Base-by-base conservation (phyloP, 2,329 filamentous ascomycete genomes). In the Cladosporium oxysporum region DNA sequence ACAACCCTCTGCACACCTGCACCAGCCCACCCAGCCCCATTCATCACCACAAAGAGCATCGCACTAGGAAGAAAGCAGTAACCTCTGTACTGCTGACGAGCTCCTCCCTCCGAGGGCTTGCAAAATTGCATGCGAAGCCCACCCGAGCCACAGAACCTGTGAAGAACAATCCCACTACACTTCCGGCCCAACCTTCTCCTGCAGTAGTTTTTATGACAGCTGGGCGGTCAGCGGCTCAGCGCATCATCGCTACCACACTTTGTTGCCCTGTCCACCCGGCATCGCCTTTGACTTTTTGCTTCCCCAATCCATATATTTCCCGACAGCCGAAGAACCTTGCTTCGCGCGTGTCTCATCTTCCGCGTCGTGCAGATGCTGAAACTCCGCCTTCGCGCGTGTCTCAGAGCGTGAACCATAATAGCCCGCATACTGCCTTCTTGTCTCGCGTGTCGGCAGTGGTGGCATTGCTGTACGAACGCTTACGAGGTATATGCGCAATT, bases 311-410 rank as follows among this genome's bases (percentile, higher is more conserved):
- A 55, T 55, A 18, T 55, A 55, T 58, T n/a, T 58, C 28, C 33
- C 55, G 55, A 28, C 55, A 58, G 31, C 55, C 55, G 55, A 58
- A 4, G 23, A 58, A 58, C 55, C 31, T 41, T 58, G 23, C 49
- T 53, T 53, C 49, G 23, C 52, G 28, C 18, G 26, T 55, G 52
- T 55, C 29, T 58, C 55, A 58, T 37, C 55, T 35, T 41, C 33
- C 55, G 33, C 33, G 31, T 41, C 52, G 52, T 55, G 52, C 52
- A 55, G 29, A 55, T 55, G 52, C 55, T 58, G 55, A 58, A 58
- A 58, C 55, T 58, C 55, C 31, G 31, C 33, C 29, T 33, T 58
- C 31, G 33, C 33, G 55, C 41, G 52, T 57, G 55, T 58, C 55
- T 58, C 55, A 35, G 23, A 58, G 31, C 55, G 29, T 33, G 55